These are phyloP conservation scores for Porcisia hertigi DNA, from an alignment of 208 protist species.

Conservation along the genomic window DNA sequence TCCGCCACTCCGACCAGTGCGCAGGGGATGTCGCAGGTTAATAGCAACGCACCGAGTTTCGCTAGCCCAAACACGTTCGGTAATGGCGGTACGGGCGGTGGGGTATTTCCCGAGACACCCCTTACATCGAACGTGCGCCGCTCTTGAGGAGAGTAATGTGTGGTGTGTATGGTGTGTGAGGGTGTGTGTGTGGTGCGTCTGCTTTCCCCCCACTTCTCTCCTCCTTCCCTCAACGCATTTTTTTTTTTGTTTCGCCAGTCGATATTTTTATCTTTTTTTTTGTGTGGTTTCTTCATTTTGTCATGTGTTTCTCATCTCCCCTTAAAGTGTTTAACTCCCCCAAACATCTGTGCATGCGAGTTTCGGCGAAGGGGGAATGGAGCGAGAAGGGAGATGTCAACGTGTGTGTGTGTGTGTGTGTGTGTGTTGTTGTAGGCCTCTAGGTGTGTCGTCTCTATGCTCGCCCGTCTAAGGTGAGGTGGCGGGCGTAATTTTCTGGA, in stretches of 20 bases:
- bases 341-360: too few relatives aligned
- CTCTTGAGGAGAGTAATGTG: not conserved
- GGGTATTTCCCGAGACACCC: conserved; percentile 43
- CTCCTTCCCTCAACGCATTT: not conserved
- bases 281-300: too few relatives aligned
- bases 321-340: too few relatives aligned
- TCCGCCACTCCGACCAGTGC: conserved; percentile 78
- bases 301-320: too few relatives aligned
- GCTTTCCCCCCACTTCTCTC: not conserved
- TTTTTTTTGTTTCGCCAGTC: not conserved
- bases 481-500: too few relatives aligned
- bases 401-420: not conserved
- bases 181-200: not conserved
- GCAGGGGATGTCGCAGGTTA: conserved; percentile 33
- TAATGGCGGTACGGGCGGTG: conserved; percentile 2
- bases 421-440: not conserved
- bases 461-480: too few relatives aligned
- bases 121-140: conserved; percentile 26
- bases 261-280: too few relatives aligned
- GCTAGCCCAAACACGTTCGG: conserved; percentile 42
- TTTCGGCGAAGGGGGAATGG: too few relatives aligned
- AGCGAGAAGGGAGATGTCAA: too few relatives aligned
- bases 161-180: too few relatives aligned
- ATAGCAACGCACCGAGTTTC: conserved; percentile 36
- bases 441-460: too few relatives aligned